Conservation (phyloP, 1,139 yeast species). For the Debaryomyces psychrophilus region DNA sequence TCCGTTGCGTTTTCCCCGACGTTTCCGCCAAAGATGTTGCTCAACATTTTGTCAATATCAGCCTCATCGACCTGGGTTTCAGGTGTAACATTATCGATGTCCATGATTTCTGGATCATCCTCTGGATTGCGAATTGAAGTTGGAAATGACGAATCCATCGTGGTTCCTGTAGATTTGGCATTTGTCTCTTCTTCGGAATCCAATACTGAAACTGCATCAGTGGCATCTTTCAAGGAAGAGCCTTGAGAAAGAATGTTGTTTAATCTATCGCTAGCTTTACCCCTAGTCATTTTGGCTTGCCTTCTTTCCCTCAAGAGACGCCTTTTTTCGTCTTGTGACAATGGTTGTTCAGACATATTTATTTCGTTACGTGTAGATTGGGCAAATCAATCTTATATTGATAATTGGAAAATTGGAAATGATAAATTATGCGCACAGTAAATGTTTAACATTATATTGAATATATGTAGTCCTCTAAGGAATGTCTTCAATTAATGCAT, state of each 20-base stretch:
- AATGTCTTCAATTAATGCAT: conserved; percentile 1
- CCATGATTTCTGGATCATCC: conserved; percentile 41
- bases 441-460: background rate
- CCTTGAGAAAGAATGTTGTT: conserved; percentile 49
- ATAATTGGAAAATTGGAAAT: background rate
- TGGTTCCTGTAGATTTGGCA: background rate
- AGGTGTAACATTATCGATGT: conserved; percentile 25
- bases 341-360: conserved; percentile 6
- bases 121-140: conserved; percentile 17
- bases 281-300: conserved; percentile 66
- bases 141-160: background rate
- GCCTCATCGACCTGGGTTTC: conserved; percentile 14
- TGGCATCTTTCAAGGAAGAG: conserved; percentile 36
- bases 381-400: background rate
- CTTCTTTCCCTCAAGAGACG: conserved; percentile 66
- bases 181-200: conserved; percentile 21
- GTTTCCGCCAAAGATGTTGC: conserved; percentile 30
- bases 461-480: background rate
- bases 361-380: background rate
- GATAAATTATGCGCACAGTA: conserved; percentile 4
- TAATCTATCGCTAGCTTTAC: conserved; percentile 59
- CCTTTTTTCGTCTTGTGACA: conserved; percentile 66
- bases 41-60: conserved; percentile 42
- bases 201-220: conserved; percentile 38
- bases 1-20: conserved; percentile 17